Base-by-base conservation (phyloP, 2,329 filamentous ascomycete genomes). In the Colletotrichum tofieldiae region DNA sequence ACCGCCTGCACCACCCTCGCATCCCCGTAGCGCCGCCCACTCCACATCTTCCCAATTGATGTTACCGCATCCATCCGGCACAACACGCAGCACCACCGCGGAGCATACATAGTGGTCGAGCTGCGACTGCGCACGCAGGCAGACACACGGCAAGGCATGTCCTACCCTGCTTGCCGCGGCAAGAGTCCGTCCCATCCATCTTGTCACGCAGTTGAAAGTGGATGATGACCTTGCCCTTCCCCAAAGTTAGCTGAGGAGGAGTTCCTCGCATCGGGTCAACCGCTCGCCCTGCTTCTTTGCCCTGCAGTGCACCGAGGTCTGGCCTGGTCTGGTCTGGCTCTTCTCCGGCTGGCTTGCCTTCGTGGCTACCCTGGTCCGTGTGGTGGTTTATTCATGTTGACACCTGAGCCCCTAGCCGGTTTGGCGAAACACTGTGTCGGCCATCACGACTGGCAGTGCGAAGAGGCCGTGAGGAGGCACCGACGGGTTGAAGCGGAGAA, bases 41-140 rank as follows among this genome's bases (percentile, higher is more conserved):
- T 63, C 52, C 65, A 64, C 47, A 6, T 32, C 29, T 59, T 52
- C 35, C 49, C 56, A 58, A 71, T 49, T 68, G 52, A 64, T 68
- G 59, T 72, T 63, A 51, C 65, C 59, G 69, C 69, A 68, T 72
- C 58, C 58, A 72, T 62, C 65, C 56, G 64, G 63, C 32, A 54
- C 45, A 67, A 23, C n/a, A 49, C 39, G 26, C 16, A 43, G 20
- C 16, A 43, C 35, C 35, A n/a, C 43, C 43, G 8, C 43, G 20
- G 43, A 47, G 43, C 20, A 37, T 37, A 37, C 23, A 26, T 26
- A 11, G 35, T 39, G 9, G 37, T 39, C 37, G 37, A 39, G 37
- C 37, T 47, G 45, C 45, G 41, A 7, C 7, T 18, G 51, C 43
- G 32, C 60, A 54, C 37, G 29, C 29, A 32, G 29, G 6, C 29